These are phyloP conservation scores for Hypholoma fasciculare DNA, from an alignment of 768 basidiomycete species.

Conservation along the genomic window DNA sequence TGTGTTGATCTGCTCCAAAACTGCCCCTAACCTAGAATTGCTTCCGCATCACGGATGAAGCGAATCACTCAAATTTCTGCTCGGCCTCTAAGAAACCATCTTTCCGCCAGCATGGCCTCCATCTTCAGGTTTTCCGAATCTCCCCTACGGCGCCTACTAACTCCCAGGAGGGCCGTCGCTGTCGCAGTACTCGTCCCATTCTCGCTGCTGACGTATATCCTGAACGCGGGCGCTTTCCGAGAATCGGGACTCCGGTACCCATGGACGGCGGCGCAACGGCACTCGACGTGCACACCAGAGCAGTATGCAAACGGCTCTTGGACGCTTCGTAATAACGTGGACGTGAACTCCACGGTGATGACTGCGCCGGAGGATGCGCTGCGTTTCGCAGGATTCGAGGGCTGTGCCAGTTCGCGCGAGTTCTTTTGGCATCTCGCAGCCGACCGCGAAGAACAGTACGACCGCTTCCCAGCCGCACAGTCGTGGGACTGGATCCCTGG, in stretches of 20 bases:
- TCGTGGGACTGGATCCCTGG: constrained; percentile 58
- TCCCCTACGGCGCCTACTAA: not conserved
- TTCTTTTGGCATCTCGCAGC: constrained; percentile 63
- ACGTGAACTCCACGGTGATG: constrained; percentile 20
- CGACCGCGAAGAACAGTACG: constrained; percentile 46
- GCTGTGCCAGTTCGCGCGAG: constrained; percentile 65
- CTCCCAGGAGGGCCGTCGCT: not conserved
- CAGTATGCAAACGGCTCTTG: not conserved
- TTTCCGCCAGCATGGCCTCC: not conserved
- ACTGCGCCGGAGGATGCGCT: constrained; percentile 43
- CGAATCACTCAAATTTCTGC: not conserved
- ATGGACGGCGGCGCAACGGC: not conserved
- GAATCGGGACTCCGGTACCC: not conserved
- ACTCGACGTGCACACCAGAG: not conserved
- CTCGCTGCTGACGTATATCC: not conserved
- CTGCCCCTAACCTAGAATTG: not conserved
- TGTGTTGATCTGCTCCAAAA: too few species aligned
- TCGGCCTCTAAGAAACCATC: not conserved
- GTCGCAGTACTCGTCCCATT: not conserved
- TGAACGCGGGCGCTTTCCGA: not conserved
- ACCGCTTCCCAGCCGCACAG: constrained; percentile 52
- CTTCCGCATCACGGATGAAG: not conserved
- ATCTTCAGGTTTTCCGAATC: not conserved
- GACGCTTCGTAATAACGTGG: not conserved
- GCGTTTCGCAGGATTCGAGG: constrained; percentile 54